Conservation (phyloP, 768 basidiomycete genomes). For the Agrocybe praecox region DNA sequence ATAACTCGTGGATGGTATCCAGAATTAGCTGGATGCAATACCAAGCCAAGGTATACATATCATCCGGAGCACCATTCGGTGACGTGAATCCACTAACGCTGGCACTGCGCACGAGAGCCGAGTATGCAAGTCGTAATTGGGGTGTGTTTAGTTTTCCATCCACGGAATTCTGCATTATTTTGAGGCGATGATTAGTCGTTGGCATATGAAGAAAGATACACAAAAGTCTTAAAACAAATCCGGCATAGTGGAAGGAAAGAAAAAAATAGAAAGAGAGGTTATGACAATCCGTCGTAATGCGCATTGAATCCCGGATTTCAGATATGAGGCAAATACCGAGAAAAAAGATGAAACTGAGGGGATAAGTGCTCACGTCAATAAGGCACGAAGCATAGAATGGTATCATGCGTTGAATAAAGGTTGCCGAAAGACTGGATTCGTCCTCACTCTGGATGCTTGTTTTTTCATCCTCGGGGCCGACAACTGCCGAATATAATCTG, state of each 20-base stretch:
- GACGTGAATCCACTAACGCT: conserved; percentile 35
- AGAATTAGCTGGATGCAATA: conserved; percentile 65
- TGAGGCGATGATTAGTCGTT: conserved; percentile 7
- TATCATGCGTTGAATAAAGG: conserved; percentile 58
- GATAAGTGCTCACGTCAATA: conserved; percentile 54
- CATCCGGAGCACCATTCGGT: conserved; percentile 17
- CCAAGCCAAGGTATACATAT: conserved; percentile 58
- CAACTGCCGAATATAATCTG: conserved; percentile 5
- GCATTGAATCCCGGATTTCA: not conserved
- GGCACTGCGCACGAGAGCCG: conserved; percentile 69
- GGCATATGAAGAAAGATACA: conserved; percentile 1
- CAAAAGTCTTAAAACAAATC: too few species aligned
- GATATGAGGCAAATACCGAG: conserved; percentile 1
- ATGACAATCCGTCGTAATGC: not conserved
- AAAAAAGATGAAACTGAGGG: conserved; percentile 6
- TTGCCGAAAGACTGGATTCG: conserved; percentile 22
- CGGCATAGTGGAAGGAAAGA: too few species aligned
- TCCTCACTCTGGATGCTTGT: conserved; percentile 5
- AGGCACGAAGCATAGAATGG: conserved; percentile 77
- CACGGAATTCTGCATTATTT: conserved; percentile 57
- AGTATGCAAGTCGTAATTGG: conserved; percentile 76
- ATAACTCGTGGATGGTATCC: conserved; percentile 40
- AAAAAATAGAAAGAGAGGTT: not conserved
- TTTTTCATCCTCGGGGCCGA: conserved; percentile 15
- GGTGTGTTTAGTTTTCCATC: conserved; percentile 60